Conservation (phyloP, 1,139 yeast species). For the Magnusiomyces fungicola region DNA sequence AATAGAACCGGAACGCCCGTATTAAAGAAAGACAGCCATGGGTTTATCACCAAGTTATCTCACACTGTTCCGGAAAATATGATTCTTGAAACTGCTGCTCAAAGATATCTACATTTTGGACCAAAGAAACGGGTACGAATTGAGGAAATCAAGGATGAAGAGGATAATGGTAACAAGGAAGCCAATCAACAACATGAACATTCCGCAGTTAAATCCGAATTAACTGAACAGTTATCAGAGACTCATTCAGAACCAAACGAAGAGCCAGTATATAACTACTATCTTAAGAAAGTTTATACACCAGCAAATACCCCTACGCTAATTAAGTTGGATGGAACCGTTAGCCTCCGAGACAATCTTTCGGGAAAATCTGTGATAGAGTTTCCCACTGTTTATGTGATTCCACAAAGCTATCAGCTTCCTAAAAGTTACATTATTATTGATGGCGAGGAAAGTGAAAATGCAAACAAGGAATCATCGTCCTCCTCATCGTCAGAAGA, state of each 20-base stretch:
- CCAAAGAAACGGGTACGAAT: not conserved
- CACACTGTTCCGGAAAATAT: conserved; percentile 11
- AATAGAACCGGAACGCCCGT: not conserved
- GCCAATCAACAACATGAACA: not conserved
- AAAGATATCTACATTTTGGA: conserved; percentile 1
- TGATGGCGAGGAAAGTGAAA: conserved; percentile 12
- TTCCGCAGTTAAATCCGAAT: too few species aligned
- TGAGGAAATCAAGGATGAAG: not conserved
- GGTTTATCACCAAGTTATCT: conserved; percentile 1
- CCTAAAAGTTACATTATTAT: conserved; percentile 19
- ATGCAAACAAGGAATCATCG: conserved; percentile 7
- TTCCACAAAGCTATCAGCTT: conserved; percentile 20
- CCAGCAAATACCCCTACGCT: conserved; percentile 20
- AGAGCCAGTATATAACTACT: conserved; percentile 14
- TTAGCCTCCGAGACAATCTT: conserved; percentile 41
- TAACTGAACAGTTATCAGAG: too few species aligned
- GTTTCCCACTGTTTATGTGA: conserved; percentile 61
- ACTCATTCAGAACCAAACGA: too few species aligned
- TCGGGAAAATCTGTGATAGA: conserved; percentile 59
- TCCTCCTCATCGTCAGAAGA: conserved; percentile 14
- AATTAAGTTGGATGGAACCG: conserved; percentile 18
- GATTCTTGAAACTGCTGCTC: conserved; percentile 6
- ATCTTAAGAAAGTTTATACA: conserved; percentile 19
- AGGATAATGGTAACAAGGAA: not conserved
- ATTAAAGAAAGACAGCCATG: not conserved